Conservation (phyloP, 169 alveolate species). For the Plasmodium yoelii region DNA sequence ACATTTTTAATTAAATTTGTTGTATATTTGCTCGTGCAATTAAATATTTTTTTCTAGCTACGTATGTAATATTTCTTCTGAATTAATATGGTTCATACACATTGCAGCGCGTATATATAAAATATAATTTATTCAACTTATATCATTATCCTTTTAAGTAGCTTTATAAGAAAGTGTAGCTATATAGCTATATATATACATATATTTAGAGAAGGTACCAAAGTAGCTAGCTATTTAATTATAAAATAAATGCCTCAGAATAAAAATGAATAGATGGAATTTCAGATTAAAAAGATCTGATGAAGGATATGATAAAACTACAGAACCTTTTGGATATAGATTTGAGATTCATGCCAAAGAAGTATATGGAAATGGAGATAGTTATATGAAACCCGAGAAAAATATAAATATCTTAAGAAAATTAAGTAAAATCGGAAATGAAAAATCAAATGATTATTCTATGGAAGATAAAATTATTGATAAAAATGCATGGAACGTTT, state of each 20-base stretch:
- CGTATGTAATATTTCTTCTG: too few relatives aligned
- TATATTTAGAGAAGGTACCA: neutral
- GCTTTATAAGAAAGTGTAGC: neutral
- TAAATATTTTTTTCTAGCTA: too few relatives aligned
- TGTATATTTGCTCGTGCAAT: too few relatives aligned
- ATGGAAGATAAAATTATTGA: slow-evolving; percentile 19
- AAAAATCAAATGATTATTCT: slow-evolving; percentile 14
- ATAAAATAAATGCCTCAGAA: neutral
- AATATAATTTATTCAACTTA: too few relatives aligned
- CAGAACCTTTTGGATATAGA: slow-evolving; percentile 73
- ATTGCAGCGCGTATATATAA: too few relatives aligned
- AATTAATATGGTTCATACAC: too few relatives aligned
- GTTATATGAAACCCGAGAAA: slow-evolving; percentile 47
- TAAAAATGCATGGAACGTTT: slow-evolving; percentile 55
- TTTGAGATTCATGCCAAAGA: slow-evolving; percentile 38
- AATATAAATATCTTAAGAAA: slow-evolving; percentile 51
- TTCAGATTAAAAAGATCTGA: slow-evolving; percentile 44
- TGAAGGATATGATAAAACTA: slow-evolving; percentile 20
- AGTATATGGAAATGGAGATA: slow-evolving; percentile 54
- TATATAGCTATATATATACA: neutral
- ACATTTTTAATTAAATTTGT: too few relatives aligned
- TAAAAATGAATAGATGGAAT: slow-evolving; percentile 70
- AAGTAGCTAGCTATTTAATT: neutral
- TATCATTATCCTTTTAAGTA: too few relatives aligned
- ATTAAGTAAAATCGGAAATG: slow-evolving; percentile 33